phyloP scores from a whole-genome alignment of 495 filamentous ascomycete species.

The Schizothecium vesticola region DNA sequence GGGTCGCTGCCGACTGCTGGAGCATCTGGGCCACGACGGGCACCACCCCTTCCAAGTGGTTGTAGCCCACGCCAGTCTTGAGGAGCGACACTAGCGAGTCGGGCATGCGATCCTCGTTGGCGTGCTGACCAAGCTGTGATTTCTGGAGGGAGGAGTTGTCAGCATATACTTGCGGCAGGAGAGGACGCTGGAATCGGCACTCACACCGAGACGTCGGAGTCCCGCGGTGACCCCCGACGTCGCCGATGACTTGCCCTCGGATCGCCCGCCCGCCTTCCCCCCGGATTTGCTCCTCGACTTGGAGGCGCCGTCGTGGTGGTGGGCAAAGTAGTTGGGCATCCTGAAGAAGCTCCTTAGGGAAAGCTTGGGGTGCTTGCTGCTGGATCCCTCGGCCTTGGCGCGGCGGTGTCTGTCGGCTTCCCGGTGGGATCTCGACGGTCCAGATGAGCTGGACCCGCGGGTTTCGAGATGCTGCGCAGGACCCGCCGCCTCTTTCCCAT shows the following conservation, averaged over 20 bases:
- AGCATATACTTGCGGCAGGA: background rate
- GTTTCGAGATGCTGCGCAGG: background rate
- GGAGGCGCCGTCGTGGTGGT: background rate
- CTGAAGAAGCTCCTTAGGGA: constrained; percentile 23
- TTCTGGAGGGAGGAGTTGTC: constrained; percentile 17
- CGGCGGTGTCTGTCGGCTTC: constrained; percentile 16
- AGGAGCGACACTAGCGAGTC: constrained; percentile 66
- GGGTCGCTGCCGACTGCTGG: constrained; percentile 56
- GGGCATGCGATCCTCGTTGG: constrained; percentile 86
- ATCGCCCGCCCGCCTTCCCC: constrained; percentile 11
- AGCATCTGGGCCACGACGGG: constrained; percentile 68
- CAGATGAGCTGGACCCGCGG: constrained; percentile 5
- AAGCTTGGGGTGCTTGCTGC: constrained; percentile 19
- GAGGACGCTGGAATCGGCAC: background rate
- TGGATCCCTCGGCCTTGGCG: constrained; percentile 1
- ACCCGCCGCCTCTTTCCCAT: background rate
- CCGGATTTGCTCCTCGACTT: constrained; percentile 5
- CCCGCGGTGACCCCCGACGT: background rate
- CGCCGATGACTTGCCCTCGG: background rate
- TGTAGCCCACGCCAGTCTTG: constrained; percentile 53
- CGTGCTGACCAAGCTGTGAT: constrained; percentile 76
- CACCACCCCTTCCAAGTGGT: constrained; percentile 61
- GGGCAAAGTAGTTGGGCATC: constrained; percentile 16
- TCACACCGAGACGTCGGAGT: background rate
- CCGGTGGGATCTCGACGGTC: constrained; percentile 16